Evolutionary conservation across 2,329 filamentous ascomycete species (phyloP), one percentile per base, ranked within the genome.

Genomic region (Podosphaera xanthii): DNA sequence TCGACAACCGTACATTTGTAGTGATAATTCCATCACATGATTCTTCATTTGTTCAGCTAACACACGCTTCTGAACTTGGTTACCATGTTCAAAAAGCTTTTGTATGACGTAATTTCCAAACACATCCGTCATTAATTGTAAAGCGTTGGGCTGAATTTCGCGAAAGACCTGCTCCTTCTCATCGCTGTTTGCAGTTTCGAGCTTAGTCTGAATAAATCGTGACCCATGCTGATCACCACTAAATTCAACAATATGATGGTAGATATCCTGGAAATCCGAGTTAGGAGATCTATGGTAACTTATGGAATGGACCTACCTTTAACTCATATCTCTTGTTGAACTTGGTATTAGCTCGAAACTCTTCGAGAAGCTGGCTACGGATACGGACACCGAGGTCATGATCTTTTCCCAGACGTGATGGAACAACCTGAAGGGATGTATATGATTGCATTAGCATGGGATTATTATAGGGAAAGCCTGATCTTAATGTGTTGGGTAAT

Each of bases 81-180:
- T 94, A 46, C 92, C 91, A 69, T 97, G 88, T 69, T 97, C 91
- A 62, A 97, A 96, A 69, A 97, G 83, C 70, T 96, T 97, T 68
- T 98, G 92, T 46, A 97, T 90, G 42, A 98, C 92, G 68, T 97
- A 98, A 70, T 98, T 98, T 59, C 92, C 92, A 68, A 96, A 98
- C 0, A 97, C 84, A 69, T 97, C 92, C 53, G 84, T 91, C 88
- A 95, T 96, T 55, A 98, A 74, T 67, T 91, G 88, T 36, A 94
- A 71, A 1, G 85, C 82, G 64, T 98, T 92, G 0, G 82, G 80
- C 65, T 86, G 79, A 53, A 98, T 88, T 70, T 97, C 92, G 0
- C 78, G 76, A 74, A 96, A 97, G 0, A 97, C 80, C 59, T 83
- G 83, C 38, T 94, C 87, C 71, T 96, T 97, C 68, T 96, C 91